A percentile compares a stretch with the other conserved stretches of the same genome.
These are phyloP conservation scores for Myrica gale DNA, from an alignment of 306 rosid genomes.

Conservation along the genomic window DNA sequence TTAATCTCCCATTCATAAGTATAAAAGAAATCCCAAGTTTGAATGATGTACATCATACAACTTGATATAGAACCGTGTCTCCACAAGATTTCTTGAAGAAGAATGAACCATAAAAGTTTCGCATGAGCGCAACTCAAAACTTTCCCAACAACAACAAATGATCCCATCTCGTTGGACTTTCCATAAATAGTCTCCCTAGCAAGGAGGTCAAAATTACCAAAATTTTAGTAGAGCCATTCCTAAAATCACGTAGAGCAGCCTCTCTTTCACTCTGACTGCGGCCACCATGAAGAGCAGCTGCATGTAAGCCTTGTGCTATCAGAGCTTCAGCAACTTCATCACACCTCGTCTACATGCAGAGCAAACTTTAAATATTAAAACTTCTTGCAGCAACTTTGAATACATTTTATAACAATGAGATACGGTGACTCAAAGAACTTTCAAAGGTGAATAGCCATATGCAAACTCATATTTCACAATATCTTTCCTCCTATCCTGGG, in stretches of 20 bases:
- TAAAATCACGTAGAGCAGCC: slow-evolving; percentile 70
- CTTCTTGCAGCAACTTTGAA: not conserved
- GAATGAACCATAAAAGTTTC: not conserved
- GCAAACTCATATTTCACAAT: slow-evolving; percentile 2
- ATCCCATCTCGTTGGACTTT: not conserved
- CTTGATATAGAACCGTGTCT: not conserved
- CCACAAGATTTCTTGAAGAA: not conserved
- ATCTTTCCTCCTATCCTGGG: not conserved
- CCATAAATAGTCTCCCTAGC: not conserved
- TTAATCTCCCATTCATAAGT: too few relatives aligned
- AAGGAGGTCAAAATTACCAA: slow-evolving; percentile 47
- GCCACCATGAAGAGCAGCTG: slow-evolving; percentile 90
- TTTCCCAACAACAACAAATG: not conserved
- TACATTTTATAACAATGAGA: not conserved
- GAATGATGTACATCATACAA: not conserved
- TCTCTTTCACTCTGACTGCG: slow-evolving; percentile 85
- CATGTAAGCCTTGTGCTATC: slow-evolving; percentile 80
- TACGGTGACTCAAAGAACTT: not conserved
- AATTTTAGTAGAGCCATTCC: slow-evolving; percentile 72
- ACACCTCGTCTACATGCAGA: slow-evolving; percentile 64
- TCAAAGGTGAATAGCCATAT: not conserved
- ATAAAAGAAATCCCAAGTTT: too few relatives aligned
- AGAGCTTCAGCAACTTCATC: slow-evolving; percentile 80
- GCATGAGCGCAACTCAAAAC: not conserved
- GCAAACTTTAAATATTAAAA: slow-evolving; percentile 15